Conservation (phyloP, 257 asterid genomes). For the Gardenia jasminoides region DNA sequence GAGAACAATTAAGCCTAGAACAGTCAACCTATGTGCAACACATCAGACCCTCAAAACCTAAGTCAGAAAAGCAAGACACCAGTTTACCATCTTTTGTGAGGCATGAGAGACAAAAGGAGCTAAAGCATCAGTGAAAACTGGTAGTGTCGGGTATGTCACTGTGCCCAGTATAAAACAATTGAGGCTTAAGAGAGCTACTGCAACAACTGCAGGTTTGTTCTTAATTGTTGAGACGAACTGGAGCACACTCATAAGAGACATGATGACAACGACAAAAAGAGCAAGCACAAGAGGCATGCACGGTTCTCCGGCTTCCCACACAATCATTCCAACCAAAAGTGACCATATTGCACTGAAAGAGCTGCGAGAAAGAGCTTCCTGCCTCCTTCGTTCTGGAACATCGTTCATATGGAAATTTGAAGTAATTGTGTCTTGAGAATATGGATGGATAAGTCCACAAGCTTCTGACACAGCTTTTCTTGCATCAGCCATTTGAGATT, state of each 20-base stretch:
- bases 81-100: not conserved
- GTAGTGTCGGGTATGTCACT: constrained; percentile 49
- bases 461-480: constrained; percentile 5
- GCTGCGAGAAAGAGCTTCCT: constrained; percentile 50
- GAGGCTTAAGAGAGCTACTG: constrained; percentile 63
- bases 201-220: constrained; percentile 48
- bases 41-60: not conserved
- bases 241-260: constrained; percentile 54
- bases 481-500: constrained; percentile 5
- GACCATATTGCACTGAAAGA: constrained; percentile 51
- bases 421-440: not conserved
- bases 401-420: not conserved
- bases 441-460: constrained; percentile 2
- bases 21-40: too few relatives aligned
- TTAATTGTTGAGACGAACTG: constrained; percentile 34
- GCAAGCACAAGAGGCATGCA: constrained; percentile 69
- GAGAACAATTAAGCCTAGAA: too few relatives aligned
- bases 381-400: constrained; percentile 27
- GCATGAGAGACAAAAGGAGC: constrained; percentile 22
- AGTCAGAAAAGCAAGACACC: not conserved
- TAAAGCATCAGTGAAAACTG: constrained; percentile 35
- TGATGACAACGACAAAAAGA: constrained; percentile 47
- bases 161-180: constrained; percentile 75
- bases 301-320: constrained; percentile 58
- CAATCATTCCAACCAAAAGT: constrained; percentile 53